Base-by-base conservation (phyloP, 1,284 basidiomycete genomes). In the Gastroboletus turbinatus region DNA sequence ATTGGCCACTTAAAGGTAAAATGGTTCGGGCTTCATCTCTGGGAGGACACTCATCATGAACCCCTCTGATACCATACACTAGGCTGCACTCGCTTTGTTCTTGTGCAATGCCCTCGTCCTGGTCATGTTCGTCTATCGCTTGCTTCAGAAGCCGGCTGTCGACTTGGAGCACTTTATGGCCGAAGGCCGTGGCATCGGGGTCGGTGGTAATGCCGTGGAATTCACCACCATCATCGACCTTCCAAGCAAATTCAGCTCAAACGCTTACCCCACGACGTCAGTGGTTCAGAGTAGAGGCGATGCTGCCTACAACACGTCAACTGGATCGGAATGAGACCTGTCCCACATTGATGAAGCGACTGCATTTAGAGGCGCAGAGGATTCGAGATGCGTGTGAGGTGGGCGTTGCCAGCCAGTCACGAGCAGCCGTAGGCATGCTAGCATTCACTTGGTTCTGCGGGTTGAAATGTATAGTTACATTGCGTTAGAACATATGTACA, bases 1-100 rank as follows among this genome's bases (percentile, higher is more conserved):
- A 54, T 71, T 19, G 63, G 56, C 6, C 66, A 68, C 23, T 19
- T 52, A 19, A 67, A 68, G 66, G 68, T 69, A 56, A 36, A 27
- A 16, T 3, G 13, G 23, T 30, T 25, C 3, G 5, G 35, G 1
- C n/a, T 49, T 42, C n/a, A 5, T 17, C 17, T 9, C 13, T 11
- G 16, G 5, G 8, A n/a, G 17, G 39, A 40, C 11, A 5, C 16
- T 30, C 16, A 5, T 46, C 29, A 9, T 14, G 2, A 14, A 23
- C 23, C 14, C 11, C 10, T 21, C 23, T 51, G 19, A 50, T 8
- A 23, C 13, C 11, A 21, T 38, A 27, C 16, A 30, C 25, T 30
- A 68, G 64, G 60, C 64, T 3, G 56, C 64, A 1, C 46, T 68
- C 30, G 54, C 67, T 7, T 43, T 66, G 14, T 38, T 66, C 25